A percentile compares a stretch with the other conserved stretches of the same genome.
These are phyloP conservation scores for Pelargonium citronellum DNA, from an alignment of 441 rosid species.

Conservation along the genomic window DNA sequence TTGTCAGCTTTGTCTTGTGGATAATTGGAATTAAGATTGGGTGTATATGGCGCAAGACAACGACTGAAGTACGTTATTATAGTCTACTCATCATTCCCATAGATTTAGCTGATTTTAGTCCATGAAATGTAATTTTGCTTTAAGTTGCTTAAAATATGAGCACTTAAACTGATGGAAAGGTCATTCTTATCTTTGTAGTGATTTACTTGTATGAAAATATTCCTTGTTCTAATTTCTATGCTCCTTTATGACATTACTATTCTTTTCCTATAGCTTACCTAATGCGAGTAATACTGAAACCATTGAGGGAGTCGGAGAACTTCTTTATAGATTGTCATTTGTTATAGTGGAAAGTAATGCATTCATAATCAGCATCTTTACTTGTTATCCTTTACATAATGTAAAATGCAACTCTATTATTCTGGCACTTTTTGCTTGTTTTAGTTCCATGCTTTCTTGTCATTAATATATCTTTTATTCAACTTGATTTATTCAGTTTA, in stretches of 20 bases:
- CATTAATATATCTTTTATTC: background rate
- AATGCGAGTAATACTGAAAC: background rate
- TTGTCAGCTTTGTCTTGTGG: background rate
- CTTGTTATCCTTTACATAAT: background rate
- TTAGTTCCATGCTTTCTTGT: background rate
- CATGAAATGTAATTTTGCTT: background rate
- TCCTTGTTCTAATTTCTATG: background rate
- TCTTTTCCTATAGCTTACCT: background rate
- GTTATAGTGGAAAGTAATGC: no score
- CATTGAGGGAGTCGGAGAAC: background rate
- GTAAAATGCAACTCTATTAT: background rate
- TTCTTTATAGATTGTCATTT: background rate
- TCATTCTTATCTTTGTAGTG: background rate
- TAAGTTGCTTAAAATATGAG: background rate
- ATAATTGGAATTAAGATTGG: background rate
- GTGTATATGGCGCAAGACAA: background rate
- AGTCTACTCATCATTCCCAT: background rate
- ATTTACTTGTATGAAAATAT: background rate
- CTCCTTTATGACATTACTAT: background rate
- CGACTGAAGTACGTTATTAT: background rate
- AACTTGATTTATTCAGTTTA: background rate
- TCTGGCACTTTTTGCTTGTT: background rate
- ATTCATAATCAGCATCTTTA: no score
- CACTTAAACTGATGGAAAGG: background rate
- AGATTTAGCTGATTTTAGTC: background rate